Evolutionary conservation across 139 green algal species (phyloP), one percentile per base, ranked within the genome.

Genomic region (Axilococcus clingmanii): DNA sequence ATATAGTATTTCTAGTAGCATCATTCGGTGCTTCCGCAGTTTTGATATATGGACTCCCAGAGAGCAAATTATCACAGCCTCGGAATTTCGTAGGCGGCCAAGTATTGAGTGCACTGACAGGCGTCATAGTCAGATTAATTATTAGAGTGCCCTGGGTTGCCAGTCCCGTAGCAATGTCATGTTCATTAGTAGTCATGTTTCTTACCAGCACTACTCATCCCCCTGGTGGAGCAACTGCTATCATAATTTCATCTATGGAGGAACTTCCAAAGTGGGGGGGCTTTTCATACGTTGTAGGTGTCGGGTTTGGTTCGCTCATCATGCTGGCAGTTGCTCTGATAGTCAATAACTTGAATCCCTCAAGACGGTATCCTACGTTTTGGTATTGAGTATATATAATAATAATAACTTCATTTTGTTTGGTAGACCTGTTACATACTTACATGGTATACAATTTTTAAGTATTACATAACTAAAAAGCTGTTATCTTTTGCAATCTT

Each of bases 401-500:
- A 38, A 38, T 38, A 38, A 38, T 38, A 38, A n/a, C n/a, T n/a
- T n/a, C n/a, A n/a, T n/a, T n/a, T n/a, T n/a, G n/a, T n/a, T n/a
- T n/a, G n/a, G n/a, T n/a, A n/a, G n/a, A n/a, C n/a, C n/a, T n/a
- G n/a, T n/a, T n/a, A n/a, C n/a, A n/a, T n/a, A n/a, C n/a, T n/a
- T n/a, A n/a, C n/a, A n/a, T n/a, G n/a, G n/a, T n/a, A n/a, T n/a
- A n/a, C n/a, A n/a, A n/a, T n/a, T n/a, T n/a, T n/a, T n/a, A n/a
- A n/a, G n/a, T n/a, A n/a, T n/a, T n/a, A n/a, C n/a, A n/a, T n/a
- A n/a, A n/a, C n/a, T n/a, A n/a, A n/a, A n/a, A n/a, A n/a, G n/a
- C n/a, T 32, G 17, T 40, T 14, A 77, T 43, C 0, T 73, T 63
- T 47, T 82, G 71, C 49, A 88, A 47, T 40, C 69, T 75, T 15